Conservation (phyloP, 768 basidiomycete species). For the Astraeus odoratus region DNA sequence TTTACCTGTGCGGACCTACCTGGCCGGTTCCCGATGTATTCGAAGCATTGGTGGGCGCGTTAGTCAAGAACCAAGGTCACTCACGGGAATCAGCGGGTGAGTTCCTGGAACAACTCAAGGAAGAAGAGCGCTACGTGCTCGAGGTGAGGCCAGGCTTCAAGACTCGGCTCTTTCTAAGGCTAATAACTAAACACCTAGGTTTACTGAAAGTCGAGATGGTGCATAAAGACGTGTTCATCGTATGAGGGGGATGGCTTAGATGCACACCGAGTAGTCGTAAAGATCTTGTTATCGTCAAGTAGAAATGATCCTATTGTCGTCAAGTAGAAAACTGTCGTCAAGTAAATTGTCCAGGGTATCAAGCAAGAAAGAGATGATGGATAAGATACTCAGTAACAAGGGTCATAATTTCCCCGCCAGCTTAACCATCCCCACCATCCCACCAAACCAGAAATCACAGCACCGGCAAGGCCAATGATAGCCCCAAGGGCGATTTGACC, state of each 20-base stretch:
- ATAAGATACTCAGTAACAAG: conserved; percentile 14
- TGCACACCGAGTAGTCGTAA: not conserved
- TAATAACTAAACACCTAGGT: conserved; percentile 12
- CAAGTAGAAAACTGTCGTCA: not conserved
- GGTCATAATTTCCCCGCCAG: conserved; percentile 17
- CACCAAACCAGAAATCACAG: conserved; percentile 43
- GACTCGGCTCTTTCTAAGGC: not conserved
- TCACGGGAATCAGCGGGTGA: conserved; percentile 61
- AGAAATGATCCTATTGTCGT: not conserved
- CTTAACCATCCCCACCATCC: conserved; percentile 30
- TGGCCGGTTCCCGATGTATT: conserved; percentile 99
- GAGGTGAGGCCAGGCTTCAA: conserved; percentile 43
- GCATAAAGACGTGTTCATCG: not conserved
- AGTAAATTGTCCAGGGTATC: not conserved
- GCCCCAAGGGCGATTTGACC: conserved; percentile 68
- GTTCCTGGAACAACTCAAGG: conserved; percentile 86
- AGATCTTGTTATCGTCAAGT: not conserved
- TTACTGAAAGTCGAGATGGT: conserved; percentile 10
- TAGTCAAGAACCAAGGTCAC: conserved; percentile 65
- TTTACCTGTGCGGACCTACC: conserved; percentile 97
- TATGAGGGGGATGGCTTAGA: not conserved
- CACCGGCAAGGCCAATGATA: conserved; percentile 54
- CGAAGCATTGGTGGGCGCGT: conserved; percentile 79
- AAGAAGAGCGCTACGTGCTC: conserved; percentile 94
- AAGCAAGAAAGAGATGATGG: not conserved